Percentiles rank a stretch among this genome's conserved stretches.
These are phyloP conservation scores for Fragaria vesca DNA, from an alignment of 306 rosid genomes.

Conservation along the genomic window DNA sequence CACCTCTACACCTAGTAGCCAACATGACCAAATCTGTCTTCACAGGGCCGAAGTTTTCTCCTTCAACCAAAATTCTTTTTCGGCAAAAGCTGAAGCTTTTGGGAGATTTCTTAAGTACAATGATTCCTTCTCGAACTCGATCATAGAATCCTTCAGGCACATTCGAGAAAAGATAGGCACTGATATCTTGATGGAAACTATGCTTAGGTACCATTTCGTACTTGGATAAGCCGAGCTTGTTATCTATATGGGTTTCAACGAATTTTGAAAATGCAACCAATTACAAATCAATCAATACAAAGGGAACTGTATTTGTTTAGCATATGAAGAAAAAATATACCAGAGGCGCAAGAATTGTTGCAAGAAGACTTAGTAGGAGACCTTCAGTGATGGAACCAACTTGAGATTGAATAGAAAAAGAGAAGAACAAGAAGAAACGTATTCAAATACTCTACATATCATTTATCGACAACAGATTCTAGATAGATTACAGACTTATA, in stretches of 20 bases:
- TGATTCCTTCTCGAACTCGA: conserved; percentile 60
- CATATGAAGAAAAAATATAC: conserved; percentile 23
- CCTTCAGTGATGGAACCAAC: conserved; percentile 22
- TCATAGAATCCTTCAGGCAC: conserved; percentile 56
- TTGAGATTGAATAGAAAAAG: too few species aligned
- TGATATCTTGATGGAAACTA: conserved; percentile 45
- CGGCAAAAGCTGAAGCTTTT: conserved; percentile 44
- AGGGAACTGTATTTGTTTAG: too few species aligned
- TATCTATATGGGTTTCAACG: conserved; percentile 50
- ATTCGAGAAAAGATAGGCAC: conserved; percentile 36
- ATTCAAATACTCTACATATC: too few species aligned
- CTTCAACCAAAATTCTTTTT: conserved; percentile 51
- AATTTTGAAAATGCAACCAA: conserved; percentile 37
- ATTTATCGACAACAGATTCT: too few species aligned
- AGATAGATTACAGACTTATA: too few species aligned
- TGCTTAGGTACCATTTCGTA: conserved; percentile 61
- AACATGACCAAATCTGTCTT: conserved; percentile 55
- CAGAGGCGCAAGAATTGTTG: conserved; percentile 58
- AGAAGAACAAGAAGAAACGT: too few species aligned
- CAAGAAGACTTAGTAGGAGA: conserved; percentile 46
- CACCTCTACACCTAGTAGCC: conserved; percentile 64
- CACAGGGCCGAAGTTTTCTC: conserved; percentile 26
- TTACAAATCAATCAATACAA: not conserved
- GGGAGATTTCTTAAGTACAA: conserved; percentile 43
- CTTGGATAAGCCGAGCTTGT: conserved; percentile 44